These are phyloP conservation scores for Halteria grandinella DNA, from an alignment of 73 alveolate genomes.

Conservation along the genomic window DNA sequence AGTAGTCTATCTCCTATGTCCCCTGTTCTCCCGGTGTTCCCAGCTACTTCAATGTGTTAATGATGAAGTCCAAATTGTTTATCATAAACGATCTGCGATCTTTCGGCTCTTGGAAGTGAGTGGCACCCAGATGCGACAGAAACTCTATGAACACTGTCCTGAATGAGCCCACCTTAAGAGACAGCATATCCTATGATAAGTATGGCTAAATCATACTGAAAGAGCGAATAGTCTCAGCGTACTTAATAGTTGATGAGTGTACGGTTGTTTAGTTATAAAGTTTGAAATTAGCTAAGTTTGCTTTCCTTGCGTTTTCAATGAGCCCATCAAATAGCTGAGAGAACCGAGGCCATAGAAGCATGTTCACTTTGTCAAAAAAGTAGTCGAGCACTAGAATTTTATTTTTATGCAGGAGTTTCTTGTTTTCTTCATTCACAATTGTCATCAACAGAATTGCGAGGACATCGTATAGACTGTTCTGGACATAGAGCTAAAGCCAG, in stretches of 20 bases:
- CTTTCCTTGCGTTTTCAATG: slow-evolving; percentile 28
- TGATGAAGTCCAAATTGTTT: slow-evolving; percentile 32
- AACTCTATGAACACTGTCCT: slow-evolving; percentile 2
- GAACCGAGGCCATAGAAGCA: slow-evolving; percentile 69
- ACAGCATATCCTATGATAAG: slow-evolving; percentile 55
- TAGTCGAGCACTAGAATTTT: slow-evolving; percentile 61
- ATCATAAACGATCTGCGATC: slow-evolving; percentile 39
- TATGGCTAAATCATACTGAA: slow-evolving; percentile 47
- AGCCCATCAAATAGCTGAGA: slow-evolving; percentile 37
- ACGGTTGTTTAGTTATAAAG: slow-evolving; percentile 48
- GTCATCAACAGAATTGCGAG: slow-evolving; percentile 54
- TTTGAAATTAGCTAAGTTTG: slow-evolving; percentile 38
- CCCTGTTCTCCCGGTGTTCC: slow-evolving; percentile 28
- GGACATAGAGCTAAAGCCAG: slow-evolving; percentile 1
- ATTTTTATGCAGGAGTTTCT: slow-evolving; percentile 30
- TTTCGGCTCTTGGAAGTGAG: slow-evolving; percentile 35
- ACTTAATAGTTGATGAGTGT: slow-evolving; percentile 52
- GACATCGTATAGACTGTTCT: slow-evolving; percentile 29
- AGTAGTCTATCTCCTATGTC: slow-evolving; percentile 9
- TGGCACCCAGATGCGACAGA: slow-evolving; percentile 7
- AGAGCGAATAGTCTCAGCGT: slow-evolving; percentile 34
- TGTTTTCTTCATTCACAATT: slow-evolving; percentile 58
- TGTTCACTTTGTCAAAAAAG: slow-evolving; percentile 56
- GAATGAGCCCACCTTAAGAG: slow-evolving; percentile 37
- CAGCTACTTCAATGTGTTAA: slow-evolving; percentile 7